Conservation (phyloP, 1,139 yeast species). For the Candida labiduridarum region DNA sequence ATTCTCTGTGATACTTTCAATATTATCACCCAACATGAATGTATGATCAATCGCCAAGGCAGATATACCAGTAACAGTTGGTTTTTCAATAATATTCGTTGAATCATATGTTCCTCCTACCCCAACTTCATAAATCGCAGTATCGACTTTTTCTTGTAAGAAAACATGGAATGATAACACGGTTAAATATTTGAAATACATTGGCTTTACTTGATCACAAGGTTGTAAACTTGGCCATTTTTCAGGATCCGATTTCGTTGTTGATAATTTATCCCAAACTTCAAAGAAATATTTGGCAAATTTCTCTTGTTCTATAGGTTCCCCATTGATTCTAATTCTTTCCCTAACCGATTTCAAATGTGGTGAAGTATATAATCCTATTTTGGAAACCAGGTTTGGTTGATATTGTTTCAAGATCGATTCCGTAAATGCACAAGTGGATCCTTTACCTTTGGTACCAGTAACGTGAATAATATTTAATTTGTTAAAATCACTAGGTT, state of each 20-base stretch:
- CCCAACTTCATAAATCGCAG: slow-evolving; percentile 96
- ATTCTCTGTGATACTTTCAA: slow-evolving; percentile 93
- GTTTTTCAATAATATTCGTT: slow-evolving; percentile 79
- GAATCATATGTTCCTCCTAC: slow-evolving; percentile 98
- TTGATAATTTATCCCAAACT: slow-evolving; percentile 81
- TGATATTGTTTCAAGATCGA: slow-evolving; percentile 71
- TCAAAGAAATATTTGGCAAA: slow-evolving; percentile 91
- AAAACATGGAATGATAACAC: slow-evolving; percentile 89
- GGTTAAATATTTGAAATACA: slow-evolving; percentile 90
- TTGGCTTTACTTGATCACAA: slow-evolving; percentile 71
- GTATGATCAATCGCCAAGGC: slow-evolving; percentile 94
- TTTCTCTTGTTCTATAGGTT: slow-evolving; percentile 76
- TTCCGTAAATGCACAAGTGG: slow-evolving; percentile 93
- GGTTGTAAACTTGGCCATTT: slow-evolving; percentile 75
- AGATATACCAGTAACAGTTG: slow-evolving; percentile 85
- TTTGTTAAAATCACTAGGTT: slow-evolving; percentile 65
- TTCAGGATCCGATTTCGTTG: slow-evolving; percentile 55
- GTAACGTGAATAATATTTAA: slow-evolving; percentile 88
- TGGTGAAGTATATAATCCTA: slow-evolving; percentile 94
- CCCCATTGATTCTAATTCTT: slow-evolving; percentile 84
- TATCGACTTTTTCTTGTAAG: slow-evolving; percentile 80
- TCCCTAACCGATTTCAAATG: slow-evolving; percentile 93
- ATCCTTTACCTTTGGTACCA: slow-evolving; percentile 98
- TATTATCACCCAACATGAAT: slow-evolving; percentile 81
- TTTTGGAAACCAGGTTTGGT: slow-evolving; percentile 44